These are phyloP conservation scores for Coemansia furcata DNA, from an alignment of 192 early-diverging fungal species.

Conservation along the genomic window DNA sequence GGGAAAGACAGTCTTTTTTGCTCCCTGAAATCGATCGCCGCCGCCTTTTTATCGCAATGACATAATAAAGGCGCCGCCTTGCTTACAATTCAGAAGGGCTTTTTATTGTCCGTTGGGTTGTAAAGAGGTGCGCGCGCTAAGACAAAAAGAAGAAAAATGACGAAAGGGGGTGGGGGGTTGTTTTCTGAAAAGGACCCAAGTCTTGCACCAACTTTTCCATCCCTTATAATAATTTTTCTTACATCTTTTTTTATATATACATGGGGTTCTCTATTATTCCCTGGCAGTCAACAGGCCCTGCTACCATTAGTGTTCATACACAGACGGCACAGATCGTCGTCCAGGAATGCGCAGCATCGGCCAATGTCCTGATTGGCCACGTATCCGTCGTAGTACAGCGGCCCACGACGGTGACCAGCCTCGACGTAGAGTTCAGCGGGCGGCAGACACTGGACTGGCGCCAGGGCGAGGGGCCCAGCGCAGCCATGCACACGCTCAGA, in stretches of 20 bases:
- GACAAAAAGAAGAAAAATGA: background rate
- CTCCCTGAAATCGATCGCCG: background rate
- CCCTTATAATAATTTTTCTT: background rate
- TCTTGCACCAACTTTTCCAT: background rate
- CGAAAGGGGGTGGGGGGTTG: no score
- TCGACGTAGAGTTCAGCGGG: constrained; percentile 26
- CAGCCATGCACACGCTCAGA: constrained; percentile 11
- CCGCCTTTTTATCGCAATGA: background rate
- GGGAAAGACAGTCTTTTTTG: background rate
- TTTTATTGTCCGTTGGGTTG: background rate
- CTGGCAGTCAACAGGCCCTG: background rate
- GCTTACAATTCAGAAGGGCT: background rate
- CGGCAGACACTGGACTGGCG: constrained; percentile 31
- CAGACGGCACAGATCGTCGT: constrained; percentile 36
- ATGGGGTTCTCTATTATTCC: constrained; percentile 6
- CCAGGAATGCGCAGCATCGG: constrained; percentile 3
- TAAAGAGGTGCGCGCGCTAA: background rate
- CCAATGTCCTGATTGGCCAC: constrained; percentile 32
- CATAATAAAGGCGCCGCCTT: background rate
- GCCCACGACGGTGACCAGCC: constrained; percentile 7
- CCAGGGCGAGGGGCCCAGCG: constrained; percentile 35
- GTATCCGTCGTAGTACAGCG: constrained; percentile 12
- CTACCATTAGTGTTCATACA: constrained; percentile 24
- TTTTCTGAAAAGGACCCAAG: background rate
- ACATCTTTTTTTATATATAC: background rate